These are phyloP conservation scores for Cymbopogon flexuosus DNA, from an alignment of 202 grass and related monocot species.

Conservation along the genomic window DNA sequence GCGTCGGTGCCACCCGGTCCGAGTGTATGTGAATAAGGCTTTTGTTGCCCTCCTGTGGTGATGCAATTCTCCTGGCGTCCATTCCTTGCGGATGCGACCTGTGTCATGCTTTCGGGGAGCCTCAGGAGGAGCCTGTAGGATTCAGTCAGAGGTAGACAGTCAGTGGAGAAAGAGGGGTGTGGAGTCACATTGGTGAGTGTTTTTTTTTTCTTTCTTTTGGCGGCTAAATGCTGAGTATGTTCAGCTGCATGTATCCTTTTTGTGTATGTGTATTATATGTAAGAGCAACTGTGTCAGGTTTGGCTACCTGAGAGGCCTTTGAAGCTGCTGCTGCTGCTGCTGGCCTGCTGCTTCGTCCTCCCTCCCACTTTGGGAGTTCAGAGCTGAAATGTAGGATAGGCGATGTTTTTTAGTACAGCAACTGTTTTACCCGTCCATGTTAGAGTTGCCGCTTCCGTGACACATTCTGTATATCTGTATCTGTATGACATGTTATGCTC, in stretches of 20 bases:
- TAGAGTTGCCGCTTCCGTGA: neutral
- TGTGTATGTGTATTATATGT: slow-evolving; percentile 1
- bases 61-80: slow-evolving; percentile 34
- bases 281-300: neutral
- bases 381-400: slow-evolving; percentile 18
- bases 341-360: neutral
- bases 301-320: neutral
- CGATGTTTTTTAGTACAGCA: slow-evolving; percentile 31
- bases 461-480: neutral
- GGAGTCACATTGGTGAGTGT: slow-evolving; percentile 10
- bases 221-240: slow-evolving; percentile 11
- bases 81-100: slow-evolving; percentile 36
- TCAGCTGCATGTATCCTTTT: slow-evolving; percentile 6
- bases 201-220: neutral
- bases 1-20: neutral
- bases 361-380: slow-evolving; percentile 23
- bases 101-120: slow-evolving; percentile 21
- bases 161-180: neutral
- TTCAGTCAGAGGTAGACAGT: slow-evolving; percentile 15
- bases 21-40: slow-evolving; percentile 48
- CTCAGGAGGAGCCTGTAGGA: slow-evolving; percentile 8
- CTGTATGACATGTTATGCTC: neutral
- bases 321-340: neutral
- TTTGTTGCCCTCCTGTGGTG: slow-evolving; percentile 26
- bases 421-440: neutral